Evolutionary conservation across 148 eudicot genomes (phyloP).

Genomic region (Limonium bicolor): DNA sequence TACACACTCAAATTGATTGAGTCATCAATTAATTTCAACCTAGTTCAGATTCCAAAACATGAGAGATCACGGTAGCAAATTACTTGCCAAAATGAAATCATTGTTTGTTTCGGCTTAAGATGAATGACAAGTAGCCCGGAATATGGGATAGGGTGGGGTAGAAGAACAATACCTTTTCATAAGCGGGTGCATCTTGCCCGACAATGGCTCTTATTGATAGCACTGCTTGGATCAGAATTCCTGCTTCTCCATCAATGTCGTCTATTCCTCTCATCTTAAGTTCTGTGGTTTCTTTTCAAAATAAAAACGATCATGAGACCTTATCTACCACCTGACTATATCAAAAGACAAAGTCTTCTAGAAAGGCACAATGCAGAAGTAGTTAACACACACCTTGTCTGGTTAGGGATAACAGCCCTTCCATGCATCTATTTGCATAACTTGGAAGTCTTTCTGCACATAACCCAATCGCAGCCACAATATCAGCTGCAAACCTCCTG

Average conservation of each 20-base stretch:
- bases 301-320: no score
- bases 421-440: constrained; percentile 53
- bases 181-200: constrained; percentile 52
- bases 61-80: no score
- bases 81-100: no score
- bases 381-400: constrained; percentile 60
- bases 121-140: no score
- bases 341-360: no score
- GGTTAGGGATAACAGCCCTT: constrained; percentile 52
- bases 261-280: constrained; percentile 20
- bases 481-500: constrained; percentile 88
- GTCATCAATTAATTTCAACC: no score
- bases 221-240: constrained; percentile 68
- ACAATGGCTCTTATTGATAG: constrained; percentile 64
- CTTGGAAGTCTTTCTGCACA: constrained; percentile 67
- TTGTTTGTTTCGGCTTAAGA: no score
- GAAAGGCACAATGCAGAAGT: no score
- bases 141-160: no score
- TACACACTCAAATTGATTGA: no score
- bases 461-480: constrained; percentile 89
- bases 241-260: constrained; percentile 42
- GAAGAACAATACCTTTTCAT: constrained; percentile 92
- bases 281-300: constrained; percentile 30
- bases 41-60: no score
- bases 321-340: no score